A percentile compares a stretch with the other conserved stretches of the same genome.
phyloP scores from a whole-genome alignment of 2,329 filamentous ascomycete species.

The Coniochaeta pulveracea region DNA sequence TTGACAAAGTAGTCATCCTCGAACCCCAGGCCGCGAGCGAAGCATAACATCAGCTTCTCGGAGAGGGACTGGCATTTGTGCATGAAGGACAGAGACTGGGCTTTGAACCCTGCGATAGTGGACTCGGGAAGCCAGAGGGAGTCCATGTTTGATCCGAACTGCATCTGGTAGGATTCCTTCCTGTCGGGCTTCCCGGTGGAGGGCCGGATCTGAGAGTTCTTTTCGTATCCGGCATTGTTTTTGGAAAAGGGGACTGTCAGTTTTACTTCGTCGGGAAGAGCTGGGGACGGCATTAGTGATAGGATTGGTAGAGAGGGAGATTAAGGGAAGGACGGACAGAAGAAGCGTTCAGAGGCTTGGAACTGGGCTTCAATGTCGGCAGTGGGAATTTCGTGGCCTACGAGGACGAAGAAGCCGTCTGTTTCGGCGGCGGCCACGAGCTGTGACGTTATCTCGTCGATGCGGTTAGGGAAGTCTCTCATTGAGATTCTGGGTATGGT shows the following conservation, averaged over 20 bases:
- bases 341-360: constrained; percentile 37
- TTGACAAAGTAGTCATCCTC: constrained; percentile 39
- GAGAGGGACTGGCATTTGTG: constrained; percentile 36
- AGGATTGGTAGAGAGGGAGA: not conserved
- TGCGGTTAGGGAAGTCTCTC: constrained; percentile 3
- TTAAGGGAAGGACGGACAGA: too few species aligned
- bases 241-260: constrained; percentile 39
- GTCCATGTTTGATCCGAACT: constrained; percentile 44
- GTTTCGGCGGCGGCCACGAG: constrained; percentile 43
- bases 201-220: constrained; percentile 43
- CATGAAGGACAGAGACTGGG: constrained; percentile 39
- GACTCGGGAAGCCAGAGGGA: constrained; percentile 38
- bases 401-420: constrained; percentile 48
- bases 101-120: constrained; percentile 35
- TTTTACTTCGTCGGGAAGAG: constrained; percentile 38
- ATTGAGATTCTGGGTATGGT: constrained; percentile 5
- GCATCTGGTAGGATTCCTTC: constrained; percentile 53
- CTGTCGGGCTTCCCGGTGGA: constrained; percentile 46
- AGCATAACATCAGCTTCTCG: constrained; percentile 45
- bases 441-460: constrained; percentile 4
- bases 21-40: constrained; percentile 46
- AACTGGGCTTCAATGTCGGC: constrained; percentile 41
- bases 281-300: constrained; percentile 33
- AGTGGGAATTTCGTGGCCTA: constrained; percentile 40
- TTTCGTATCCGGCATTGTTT: constrained; percentile 51